Base-by-base conservation (phyloP, 1,284 basidiomycete genomes). In the Golubevia sp. region DNA sequence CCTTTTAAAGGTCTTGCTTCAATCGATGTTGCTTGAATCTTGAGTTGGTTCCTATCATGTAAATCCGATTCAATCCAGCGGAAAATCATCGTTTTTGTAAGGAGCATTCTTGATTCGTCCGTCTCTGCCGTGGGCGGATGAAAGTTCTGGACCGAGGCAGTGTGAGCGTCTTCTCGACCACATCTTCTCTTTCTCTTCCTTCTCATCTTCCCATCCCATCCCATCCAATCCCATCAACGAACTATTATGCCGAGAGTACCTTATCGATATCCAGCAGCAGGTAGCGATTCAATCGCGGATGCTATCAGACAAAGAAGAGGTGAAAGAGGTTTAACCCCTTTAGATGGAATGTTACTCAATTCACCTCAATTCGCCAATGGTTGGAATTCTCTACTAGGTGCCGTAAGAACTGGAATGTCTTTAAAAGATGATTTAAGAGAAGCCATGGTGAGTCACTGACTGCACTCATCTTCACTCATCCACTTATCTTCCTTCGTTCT, bases 381-480 rank as follows among this genome's bases (percentile, higher is more conserved):
- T n/a, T 86, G 85, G 85, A 85, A 85, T 69, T 75, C 73, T 13
- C 78, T 86, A 2, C 73, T 86, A 11, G 85, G 85, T 5, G 83
- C 85, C 0, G 75, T 85, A 4, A 65, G 85, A 23, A 84, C 76
- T 38, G 76, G 77, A 56, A 85, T 80, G 60, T 80, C 79, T 56
- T 71, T 86, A 27, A 82, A 80, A 0, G 85, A 81, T 52, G 85
- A 86, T 64, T 70, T 86, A 15, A 66, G 85, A 26, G 85, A 86
- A 67, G 72, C 85, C 58, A 83, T 86, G 77, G 84, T 84, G 13
- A 60, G 74, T 61, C 2, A n/a, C n/a, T 13, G 1, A 34, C 49
- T 30, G 6, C 44, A 21, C 18, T 34, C 18, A 48, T 55, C 25
- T 5, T 24, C 2, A 23, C 11, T 7, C 18, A 2, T 13, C 21